A percentile compares a stretch with the other conserved stretches of the same genome.
Evolutionary conservation across 2,329 filamentous ascomycete genomes (phyloP).

Genomic region (Trichophyton equinum): DNA sequence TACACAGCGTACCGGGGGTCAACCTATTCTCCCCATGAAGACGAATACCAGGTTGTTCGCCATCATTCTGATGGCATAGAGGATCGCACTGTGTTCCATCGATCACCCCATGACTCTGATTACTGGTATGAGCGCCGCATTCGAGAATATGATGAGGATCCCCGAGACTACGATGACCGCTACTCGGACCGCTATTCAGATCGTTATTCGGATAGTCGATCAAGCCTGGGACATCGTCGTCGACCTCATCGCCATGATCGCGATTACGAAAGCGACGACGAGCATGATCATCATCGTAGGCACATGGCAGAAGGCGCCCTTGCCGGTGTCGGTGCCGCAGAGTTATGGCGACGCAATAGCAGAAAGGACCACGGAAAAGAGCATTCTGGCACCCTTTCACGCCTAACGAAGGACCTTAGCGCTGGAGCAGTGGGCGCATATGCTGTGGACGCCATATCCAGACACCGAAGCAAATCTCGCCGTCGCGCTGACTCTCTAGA

Average conservation of each 20-base stretch:
- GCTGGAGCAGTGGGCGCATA: slow-evolving; percentile 50
- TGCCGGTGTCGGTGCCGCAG: slow-evolving; percentile 48
- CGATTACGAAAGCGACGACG: slow-evolving; percentile 48
- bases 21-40: slow-evolving; percentile 38
- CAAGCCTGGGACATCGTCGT: slow-evolving; percentile 32
- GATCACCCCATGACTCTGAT: slow-evolving; percentile 42
- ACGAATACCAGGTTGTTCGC: slow-evolving; percentile 49
- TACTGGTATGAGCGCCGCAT: slow-evolving; percentile 50
- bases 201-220: slow-evolving; percentile 33
- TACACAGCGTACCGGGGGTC: slow-evolving; percentile 38
- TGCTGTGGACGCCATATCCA: slow-evolving; percentile 45
- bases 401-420: slow-evolving; percentile 40
- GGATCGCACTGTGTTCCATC: slow-evolving; percentile 35
- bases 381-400: slow-evolving; percentile 39
- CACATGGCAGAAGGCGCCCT: slow-evolving; percentile 52
- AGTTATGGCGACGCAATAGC: slow-evolving; percentile 46
- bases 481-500: slow-evolving; percentile 25
- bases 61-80: slow-evolving; percentile 40
- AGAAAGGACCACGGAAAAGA: slow-evolving; percentile 41
- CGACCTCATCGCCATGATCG: slow-evolving; percentile 24
- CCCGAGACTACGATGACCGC: slow-evolving; percentile 31
- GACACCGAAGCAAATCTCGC: slow-evolving; percentile 31
- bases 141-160: slow-evolving; percentile 41
- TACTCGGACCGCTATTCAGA: slow-evolving; percentile 27
- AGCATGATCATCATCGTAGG: slow-evolving; percentile 41